phyloP scores from a whole-genome alignment of 805 yeast genomes.

The Kockiozyma suomiensis region DNA sequence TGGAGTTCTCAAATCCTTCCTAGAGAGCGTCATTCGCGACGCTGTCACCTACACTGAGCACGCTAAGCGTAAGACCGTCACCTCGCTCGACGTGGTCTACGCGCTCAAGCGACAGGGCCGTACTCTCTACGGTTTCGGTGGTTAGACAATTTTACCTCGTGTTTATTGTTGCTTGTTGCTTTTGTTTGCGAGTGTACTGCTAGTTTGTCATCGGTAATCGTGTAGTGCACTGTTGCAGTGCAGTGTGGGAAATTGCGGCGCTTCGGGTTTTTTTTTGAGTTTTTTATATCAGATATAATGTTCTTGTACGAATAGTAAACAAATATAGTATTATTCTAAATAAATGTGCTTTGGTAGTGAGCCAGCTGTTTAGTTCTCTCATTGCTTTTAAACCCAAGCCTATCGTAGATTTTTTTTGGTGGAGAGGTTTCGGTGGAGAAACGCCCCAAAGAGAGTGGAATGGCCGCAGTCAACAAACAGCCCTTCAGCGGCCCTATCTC shows the following conservation, averaged over 20 bases:
- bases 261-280: background rate
- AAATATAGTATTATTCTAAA: background rate
- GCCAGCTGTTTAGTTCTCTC: too few relatives aligned
- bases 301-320: background rate
- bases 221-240: too few relatives aligned
- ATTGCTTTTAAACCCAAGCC: too few relatives aligned
- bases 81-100: conserved; percentile 97
- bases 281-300: background rate
- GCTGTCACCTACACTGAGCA: conserved; percentile 99
- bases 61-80: conserved; percentile 99
- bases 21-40: conserved; percentile 96
- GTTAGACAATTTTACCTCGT: conserved; percentile 53
- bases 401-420: background rate
- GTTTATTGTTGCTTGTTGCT: too few relatives aligned
- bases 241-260: background rate
- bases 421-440: background rate
- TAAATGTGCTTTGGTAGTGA: too few relatives aligned
- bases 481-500: too few relatives aligned
- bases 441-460: conserved; percentile 3
- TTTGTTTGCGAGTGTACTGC: background rate
- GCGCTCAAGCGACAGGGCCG: conserved; percentile 99
- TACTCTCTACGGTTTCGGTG: conserved; percentile 99
- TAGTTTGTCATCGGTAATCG: background rate
- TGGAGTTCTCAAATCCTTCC: conserved; percentile 91
- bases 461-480: background rate